A percentile compares a stretch with the other conserved stretches of the same genome.
Evolutionary conservation across 768 basidiomycete genomes (phyloP).

Genomic region (Coprinellus micaceus): DNA sequence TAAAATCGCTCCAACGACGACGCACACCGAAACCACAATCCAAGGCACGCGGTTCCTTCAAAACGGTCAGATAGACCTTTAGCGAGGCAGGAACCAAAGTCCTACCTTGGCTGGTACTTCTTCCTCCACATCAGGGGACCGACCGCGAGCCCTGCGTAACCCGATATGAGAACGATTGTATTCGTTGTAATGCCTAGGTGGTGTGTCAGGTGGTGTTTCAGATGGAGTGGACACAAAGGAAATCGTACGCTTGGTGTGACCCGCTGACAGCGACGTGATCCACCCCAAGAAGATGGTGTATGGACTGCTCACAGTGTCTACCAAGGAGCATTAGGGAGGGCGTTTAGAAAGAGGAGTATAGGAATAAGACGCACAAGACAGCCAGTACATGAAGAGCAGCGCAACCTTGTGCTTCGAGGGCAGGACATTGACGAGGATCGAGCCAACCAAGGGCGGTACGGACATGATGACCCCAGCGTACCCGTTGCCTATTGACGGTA

Average conservation of each 20-base stretch:
- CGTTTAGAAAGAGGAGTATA: too few relatives aligned
- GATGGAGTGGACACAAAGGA: too few relatives aligned
- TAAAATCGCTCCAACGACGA: conserved; percentile 45
- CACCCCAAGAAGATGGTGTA: conserved; percentile 62
- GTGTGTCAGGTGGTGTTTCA: not conserved
- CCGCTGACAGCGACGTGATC: conserved; percentile 62
- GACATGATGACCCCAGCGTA: conserved; percentile 58
- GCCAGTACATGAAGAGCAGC: conserved; percentile 54
- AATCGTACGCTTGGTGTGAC: conserved; percentile 54
- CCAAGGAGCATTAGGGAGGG: not conserved
- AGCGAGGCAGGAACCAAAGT: not conserved
- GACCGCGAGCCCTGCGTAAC: conserved; percentile 59
- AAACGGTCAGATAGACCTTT: not conserved
- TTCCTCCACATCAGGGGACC: conserved; percentile 80
- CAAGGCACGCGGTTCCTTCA: conserved; percentile 72
- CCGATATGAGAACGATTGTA: conserved; percentile 70
- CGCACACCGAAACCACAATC: conserved; percentile 70
- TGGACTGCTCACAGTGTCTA: conserved; percentile 50
- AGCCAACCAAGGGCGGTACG: conserved; percentile 62
- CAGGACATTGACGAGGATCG: conserved; percentile 57
- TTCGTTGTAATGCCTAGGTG: conserved; percentile 53
- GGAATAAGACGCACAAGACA: conserved; percentile 36
- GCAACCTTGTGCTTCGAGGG: conserved; percentile 67
- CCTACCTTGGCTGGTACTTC: conserved; percentile 61
- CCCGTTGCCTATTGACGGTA: conserved; percentile 53